Percentiles rank a stretch among this genome's conserved stretches.
These are phyloP conservation scores for Rhodotorula sphaerocarpa DNA, from an alignment of 768 basidiomycete species.

Conservation along the genomic window DNA sequence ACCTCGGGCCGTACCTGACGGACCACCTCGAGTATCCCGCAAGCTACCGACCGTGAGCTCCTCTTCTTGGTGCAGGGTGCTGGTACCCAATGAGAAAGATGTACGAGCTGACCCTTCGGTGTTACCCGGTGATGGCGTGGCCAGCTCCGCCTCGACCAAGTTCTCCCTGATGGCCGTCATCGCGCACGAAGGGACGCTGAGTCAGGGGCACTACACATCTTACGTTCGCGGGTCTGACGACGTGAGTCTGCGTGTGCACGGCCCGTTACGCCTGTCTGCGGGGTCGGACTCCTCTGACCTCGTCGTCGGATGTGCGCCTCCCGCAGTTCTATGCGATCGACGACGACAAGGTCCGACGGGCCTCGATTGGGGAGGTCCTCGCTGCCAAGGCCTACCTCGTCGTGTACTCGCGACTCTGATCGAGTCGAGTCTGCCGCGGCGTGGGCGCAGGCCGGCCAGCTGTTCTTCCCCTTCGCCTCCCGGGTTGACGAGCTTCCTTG, in stretches of 20 bases:
- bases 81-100: no score
- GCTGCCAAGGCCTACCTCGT: constrained; percentile 31
- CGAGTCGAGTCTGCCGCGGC: no score
- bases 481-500: no score
- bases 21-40: constrained; percentile 38
- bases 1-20: constrained; percentile 70
- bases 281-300: background rate
- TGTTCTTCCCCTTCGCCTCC: no score
- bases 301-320: background rate
- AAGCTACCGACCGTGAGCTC: background rate
- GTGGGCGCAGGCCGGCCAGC: no score
- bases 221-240: constrained; percentile 77
- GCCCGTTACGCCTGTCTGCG: background rate
- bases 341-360: constrained; percentile 62
- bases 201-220: constrained; percentile 81
- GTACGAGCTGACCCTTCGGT: no score
- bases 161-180: constrained; percentile 90
- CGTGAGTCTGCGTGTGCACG: constrained; percentile 47
- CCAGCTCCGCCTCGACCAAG: constrained; percentile 54
- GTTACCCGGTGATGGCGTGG: background rate
- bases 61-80: no score
- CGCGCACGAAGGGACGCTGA: constrained; percentile 86
- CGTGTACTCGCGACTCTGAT: constrained; percentile 25
- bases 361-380: constrained; percentile 16
- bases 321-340: constrained; percentile 85